Evolutionary conservation across 371 early-diverging fungal species (phyloP), one percentile per base, ranked within the genome.

Genomic region (Actinomortierella wolfii): DNA sequence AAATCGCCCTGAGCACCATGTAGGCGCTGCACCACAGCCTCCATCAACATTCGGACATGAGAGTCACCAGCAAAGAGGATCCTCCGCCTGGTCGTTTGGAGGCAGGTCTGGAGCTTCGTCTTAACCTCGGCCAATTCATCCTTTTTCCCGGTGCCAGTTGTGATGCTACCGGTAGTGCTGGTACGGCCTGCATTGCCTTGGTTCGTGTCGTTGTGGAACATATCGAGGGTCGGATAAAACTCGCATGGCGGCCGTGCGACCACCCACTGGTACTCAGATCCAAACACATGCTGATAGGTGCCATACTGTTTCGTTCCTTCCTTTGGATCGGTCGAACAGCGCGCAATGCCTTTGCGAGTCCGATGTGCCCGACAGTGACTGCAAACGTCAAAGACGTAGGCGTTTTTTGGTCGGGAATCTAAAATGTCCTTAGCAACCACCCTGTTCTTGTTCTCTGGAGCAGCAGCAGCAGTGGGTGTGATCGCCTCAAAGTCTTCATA

Each of bases 61-160:
- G 61, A 57, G 51, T 67, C 67, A 13, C 67, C 67, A 6, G 61
- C 67, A 57, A 67, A 67, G 23, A 53, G 57, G 2, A 67, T 29
- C 2, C 58, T 56, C 9, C 67, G 61, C 5, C 28, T n/a, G n/a
- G n/a, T 3, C 13, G 24, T 29, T 24, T 57, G 48, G 0, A 67
- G 25, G 20, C 67, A 67, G 13, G 42, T 29, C 3, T 52, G 41
- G 2, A 55, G 57, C 13, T 57, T 50, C 34, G 21, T 43, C 51
- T 67, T 67, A 20, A 57, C 57, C 3, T 40, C 20, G 44, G 26
- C 51, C 43, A 54, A 20, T 0, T 52, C 44, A 4, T 60, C 43
- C 26, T 34, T 26, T 45, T 67, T 61, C 6, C 67, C 61, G 0
- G 67, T 61, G n/a, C 67, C 53, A 2, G 54, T 61, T 41, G 67